Evolutionary conservation across 768 basidiomycete species (phyloP), one percentile per base, ranked within the genome.

Genomic region (Floccularia luteovirens): DNA sequence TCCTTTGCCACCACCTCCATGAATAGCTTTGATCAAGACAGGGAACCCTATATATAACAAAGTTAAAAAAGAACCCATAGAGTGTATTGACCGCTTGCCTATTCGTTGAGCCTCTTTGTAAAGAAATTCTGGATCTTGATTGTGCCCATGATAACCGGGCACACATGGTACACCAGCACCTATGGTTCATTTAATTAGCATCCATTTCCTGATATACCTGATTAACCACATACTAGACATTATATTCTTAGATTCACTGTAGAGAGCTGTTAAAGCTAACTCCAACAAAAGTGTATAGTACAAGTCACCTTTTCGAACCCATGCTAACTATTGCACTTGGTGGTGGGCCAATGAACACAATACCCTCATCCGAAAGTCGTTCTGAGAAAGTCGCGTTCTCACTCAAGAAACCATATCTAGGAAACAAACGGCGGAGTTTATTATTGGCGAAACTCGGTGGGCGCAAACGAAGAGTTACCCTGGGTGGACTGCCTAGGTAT

Each of bases 1-100:
- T 31, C 92, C 92, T 57, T 96, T 96, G 1, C 92, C 93, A 4
- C 92, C 92, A 13, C 92, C 93, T 19, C 93, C 92, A 48, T 93
- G 85, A 33, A 92, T 83, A n/a, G 92, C 93, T 55, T 97, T 97
- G 61, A 97, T 96, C 21, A 97, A 67, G 2, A 94, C 86, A 20
- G 92, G 92, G 53, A 88, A 94, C 8, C 86, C 84, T 83, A 24
- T 7, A 31, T 17, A 39, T 19, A 38, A 43, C 30, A 20, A 38
- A 5, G 31, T 22, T 25, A 36, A 21, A 34, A 17, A 8, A 6
- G 24, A 23, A 5, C 35, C 3, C 7, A 25, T 24, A 20, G 3
- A 11, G n/a, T 14, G 14, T n/a, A 17, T 12, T 31, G 11, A 25
- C 24, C 31, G 39, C 43, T 39, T 44, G 77, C 84, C 89, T 22